Evolutionary conservation across 345 rosid species (phyloP), one percentile per base, ranked within the genome.

Genomic region (Gossypium rotundifolium): DNA sequence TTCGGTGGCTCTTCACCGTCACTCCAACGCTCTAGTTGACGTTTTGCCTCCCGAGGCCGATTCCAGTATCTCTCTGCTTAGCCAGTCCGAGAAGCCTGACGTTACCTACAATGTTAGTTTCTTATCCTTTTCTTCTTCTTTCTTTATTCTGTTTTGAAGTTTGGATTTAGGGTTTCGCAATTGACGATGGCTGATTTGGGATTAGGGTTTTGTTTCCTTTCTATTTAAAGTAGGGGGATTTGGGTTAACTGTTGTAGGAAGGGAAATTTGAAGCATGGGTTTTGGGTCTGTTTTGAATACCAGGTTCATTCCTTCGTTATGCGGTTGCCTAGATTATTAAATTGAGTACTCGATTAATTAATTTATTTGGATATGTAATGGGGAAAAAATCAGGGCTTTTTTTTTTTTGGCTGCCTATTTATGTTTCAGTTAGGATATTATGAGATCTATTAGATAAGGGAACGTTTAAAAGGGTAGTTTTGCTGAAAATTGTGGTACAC

Each of bases 1-100:
- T 48, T 95, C 99, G 13, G 99, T 93, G 9, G 99, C 99, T 0
- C 88, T 95, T 42, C 99, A 95, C 84, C 99, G 99, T 9, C 98
- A 93, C 80, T 91, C 97, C 2, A 95, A 95, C 55, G 98, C 99
- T 20, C 97, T 95, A 2, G 99, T 95, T 14, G 99, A 95, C 75
- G 98, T 95, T 0, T 84, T 95, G 75, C 99, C 99, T 9, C 99
- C 98, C 3, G 99, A 95, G 85, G 99, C 99, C 0, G 99, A 95
- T 78, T 95, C 99, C 22, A 93, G 98, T 63, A 95, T 95, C 76
- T 95, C 99, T 10, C 88, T 95, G 18, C 99, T 95, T 4, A 88
- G 93, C 76, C 99, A 95, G 85, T 91, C 97, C 7, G 99, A 95
- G 89, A 95, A 95, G 84, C 99, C 99, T 4, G 99, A 95, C 49